Conservation (phyloP, 331 rosid species). For the Quercus phellos region DNA sequence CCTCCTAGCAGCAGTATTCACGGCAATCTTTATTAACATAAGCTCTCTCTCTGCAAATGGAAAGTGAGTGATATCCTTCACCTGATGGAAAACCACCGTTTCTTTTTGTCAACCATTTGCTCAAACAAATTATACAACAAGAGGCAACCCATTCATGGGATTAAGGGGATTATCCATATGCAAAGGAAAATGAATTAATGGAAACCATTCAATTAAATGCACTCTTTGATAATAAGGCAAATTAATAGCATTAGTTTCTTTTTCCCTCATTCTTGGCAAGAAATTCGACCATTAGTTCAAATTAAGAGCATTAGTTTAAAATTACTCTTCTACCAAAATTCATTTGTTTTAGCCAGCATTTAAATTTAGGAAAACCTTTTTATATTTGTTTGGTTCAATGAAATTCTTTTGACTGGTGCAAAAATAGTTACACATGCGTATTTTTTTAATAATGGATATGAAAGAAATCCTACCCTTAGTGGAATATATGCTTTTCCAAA, state of each 20-base stretch:
- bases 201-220: not conserved
- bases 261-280: too few species aligned
- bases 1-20: constrained; percentile 50
- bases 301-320: not conserved
- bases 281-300: too few species aligned
- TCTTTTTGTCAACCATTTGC: not conserved
- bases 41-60: constrained; percentile 61
- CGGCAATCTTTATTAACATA: constrained; percentile 55
- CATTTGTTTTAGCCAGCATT: not conserved
- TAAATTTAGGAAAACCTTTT: not conserved
- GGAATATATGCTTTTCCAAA: not conserved
- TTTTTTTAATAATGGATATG: not conserved
- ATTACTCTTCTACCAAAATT: not conserved
- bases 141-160: not conserved
- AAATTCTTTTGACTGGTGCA: not conserved
- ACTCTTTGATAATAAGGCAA: not conserved
- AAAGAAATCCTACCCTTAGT: not conserved
- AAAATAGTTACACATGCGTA: not conserved
- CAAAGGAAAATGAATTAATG: not conserved
- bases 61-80: constrained; percentile 39
- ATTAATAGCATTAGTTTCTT: not conserved
- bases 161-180: not conserved
- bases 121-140: not conserved
- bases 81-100: constrained; percentile 25
- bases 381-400: not conserved